These are phyloP conservation scores for Paxillus involutus DNA, from an alignment of 768 basidiomycete species.

Conservation along the genomic window DNA sequence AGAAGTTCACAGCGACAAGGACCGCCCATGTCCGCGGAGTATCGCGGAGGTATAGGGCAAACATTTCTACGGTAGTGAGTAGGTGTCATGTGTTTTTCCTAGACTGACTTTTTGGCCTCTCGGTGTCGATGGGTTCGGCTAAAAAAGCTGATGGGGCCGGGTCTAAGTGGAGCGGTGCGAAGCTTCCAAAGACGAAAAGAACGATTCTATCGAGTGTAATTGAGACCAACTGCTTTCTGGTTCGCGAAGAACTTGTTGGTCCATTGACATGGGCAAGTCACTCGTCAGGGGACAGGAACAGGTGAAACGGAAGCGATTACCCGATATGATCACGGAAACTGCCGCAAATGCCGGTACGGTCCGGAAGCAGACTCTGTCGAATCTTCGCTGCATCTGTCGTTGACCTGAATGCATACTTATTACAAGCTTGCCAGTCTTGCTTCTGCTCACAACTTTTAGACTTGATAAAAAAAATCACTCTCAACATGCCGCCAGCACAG, in stretches of 20 bases:
- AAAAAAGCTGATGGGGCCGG: not conserved
- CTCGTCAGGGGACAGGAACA: conserved; percentile 13
- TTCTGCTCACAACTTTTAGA: conserved; percentile 7
- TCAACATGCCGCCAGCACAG: conserved; percentile 30
- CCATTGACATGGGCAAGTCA: not conserved
- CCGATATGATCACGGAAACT: conserved; percentile 28
- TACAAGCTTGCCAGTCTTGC: conserved; percentile 8
- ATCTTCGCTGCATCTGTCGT: conserved; percentile 5
- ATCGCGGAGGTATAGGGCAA: not conserved
- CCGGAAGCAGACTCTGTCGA: conserved; percentile 14
- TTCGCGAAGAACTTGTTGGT: conserved; percentile 13
- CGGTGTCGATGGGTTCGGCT: not conserved
- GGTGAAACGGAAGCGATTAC: conserved; percentile 10
- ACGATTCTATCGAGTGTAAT: conserved; percentile 24
- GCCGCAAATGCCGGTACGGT: conserved; percentile 22
- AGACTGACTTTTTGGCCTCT: not conserved
- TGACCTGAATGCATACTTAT: conserved; percentile 28
- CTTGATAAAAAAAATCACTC: conserved; percentile 4
- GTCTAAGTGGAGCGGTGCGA: not conserved
- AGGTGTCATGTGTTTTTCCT: not conserved
- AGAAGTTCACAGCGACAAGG: conserved; percentile 13
- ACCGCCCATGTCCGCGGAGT: conserved; percentile 27
- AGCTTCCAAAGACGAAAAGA: not conserved
- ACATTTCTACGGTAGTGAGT: not conserved
- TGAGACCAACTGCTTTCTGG: conserved; percentile 17